A percentile compares a stretch with the other conserved stretches of the same genome.
Conservation (phyloP, 768 basidiomycete genomes). For the Macrocybe gigantea region DNA sequence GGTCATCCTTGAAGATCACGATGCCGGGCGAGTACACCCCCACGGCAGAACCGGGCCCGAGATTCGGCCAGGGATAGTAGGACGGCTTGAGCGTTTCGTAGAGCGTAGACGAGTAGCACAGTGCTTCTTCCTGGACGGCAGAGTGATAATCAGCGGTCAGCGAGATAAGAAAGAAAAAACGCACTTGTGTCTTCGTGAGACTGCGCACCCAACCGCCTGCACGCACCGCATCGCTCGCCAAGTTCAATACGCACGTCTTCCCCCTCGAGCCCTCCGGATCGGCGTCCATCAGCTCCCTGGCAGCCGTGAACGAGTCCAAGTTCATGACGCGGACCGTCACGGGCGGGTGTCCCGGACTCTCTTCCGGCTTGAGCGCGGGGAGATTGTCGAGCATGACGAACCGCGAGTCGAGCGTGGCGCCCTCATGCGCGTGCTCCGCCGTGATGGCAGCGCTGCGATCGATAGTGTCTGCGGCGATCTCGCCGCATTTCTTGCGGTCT, state of each 20-base stretch:
- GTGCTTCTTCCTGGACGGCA: constrained; percentile 33
- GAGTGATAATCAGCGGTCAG: background rate
- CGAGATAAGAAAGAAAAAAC: background rate
- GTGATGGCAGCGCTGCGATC: constrained; percentile 19
- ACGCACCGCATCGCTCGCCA: constrained; percentile 28
- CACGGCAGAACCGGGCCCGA: constrained; percentile 30
- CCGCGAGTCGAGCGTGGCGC: constrained; percentile 22
- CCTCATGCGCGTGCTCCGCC: constrained; percentile 17
- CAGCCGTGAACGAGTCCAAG: constrained; percentile 30
- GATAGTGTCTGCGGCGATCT: constrained; percentile 22
- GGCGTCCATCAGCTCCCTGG: constrained; percentile 23
- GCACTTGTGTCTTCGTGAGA: constrained; percentile 26
- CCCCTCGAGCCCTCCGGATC: constrained; percentile 15
- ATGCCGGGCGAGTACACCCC: constrained; percentile 40
- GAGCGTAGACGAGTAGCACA: constrained; percentile 43
- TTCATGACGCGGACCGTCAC: constrained; percentile 23
- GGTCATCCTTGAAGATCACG: constrained; percentile 41
- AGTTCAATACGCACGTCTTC: constrained; percentile 30
- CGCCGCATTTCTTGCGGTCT: constrained; percentile 6
- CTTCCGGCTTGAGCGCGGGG: constrained; percentile 4
- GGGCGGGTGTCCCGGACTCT: constrained; percentile 9
- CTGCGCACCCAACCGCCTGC: constrained; percentile 26
- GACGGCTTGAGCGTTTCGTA: constrained; percentile 31
- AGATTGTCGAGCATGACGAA: constrained; percentile 22
- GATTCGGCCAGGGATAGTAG: constrained; percentile 44